These are phyloP conservation scores for Linanthus parryae DNA, from an alignment of 148 eudicot species.

Conservation along the genomic window DNA sequence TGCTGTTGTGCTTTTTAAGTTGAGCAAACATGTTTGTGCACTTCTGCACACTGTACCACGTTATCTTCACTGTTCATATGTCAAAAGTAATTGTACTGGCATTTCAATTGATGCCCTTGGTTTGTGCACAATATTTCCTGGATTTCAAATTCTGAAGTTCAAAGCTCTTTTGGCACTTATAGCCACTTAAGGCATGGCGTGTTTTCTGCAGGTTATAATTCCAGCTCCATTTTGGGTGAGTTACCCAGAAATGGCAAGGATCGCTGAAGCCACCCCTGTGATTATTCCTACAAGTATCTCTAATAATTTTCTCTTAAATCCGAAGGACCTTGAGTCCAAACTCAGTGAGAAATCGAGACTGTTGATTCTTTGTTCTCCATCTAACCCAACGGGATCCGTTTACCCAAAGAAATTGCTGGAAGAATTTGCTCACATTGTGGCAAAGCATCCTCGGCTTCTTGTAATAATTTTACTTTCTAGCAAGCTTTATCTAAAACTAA, in stretches of 20 bases:
- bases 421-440: slow-evolving; percentile 67
- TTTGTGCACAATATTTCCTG: too few species aligned
- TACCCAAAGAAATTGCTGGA: slow-evolving; percentile 68
- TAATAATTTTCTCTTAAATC: slow-evolving; percentile 70
- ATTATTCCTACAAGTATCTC: slow-evolving; percentile 65
- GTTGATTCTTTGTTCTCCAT: slow-evolving; percentile 84
- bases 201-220: slow-evolving; percentile 55
- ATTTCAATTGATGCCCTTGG: too few species aligned
- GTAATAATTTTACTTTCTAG: too few species aligned
- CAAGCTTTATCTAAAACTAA: too few species aligned
- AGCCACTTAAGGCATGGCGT: slow-evolving; percentile 6
- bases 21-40: too few species aligned
- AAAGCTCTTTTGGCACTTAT: too few species aligned
- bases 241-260: slow-evolving; percentile 92
- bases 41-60: too few species aligned
- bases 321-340: slow-evolving; percentile 67
- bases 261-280: slow-evolving; percentile 89
- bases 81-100: too few species aligned
- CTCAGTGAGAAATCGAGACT: slow-evolving; percentile 71
- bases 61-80: too few species aligned
- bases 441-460: slow-evolving; percentile 73
- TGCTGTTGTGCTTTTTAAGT: too few species aligned
- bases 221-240: slow-evolving; percentile 95
- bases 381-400: slow-evolving; percentile 88
- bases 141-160: too few species aligned